A percentile compares a stretch with the other conserved stretches of the same genome.
Evolutionary conservation across 805 yeast species (phyloP).

Genomic region (Kluyveromyces nonfermentans): DNA sequence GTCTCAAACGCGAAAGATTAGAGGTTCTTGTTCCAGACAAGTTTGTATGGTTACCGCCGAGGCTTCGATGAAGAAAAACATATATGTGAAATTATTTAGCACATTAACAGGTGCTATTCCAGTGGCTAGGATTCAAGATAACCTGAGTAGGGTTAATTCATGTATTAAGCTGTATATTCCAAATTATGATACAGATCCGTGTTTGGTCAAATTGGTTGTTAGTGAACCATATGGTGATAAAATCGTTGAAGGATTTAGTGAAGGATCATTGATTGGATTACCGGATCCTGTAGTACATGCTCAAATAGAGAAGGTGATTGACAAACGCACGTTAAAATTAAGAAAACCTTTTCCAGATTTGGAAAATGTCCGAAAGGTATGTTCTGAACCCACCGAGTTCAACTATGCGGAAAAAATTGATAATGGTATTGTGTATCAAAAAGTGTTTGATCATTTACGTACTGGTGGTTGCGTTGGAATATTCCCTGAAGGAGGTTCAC

Average conservation of each 20-base stretch:
- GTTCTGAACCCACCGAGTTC: constrained; percentile 51
- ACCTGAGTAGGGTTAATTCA: constrained; percentile 48
- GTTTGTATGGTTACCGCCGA: constrained; percentile 80
- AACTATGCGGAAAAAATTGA: constrained; percentile 76
- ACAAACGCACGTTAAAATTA: constrained; percentile 62
- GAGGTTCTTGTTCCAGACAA: constrained; percentile 46
- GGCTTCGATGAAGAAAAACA: constrained; percentile 45
- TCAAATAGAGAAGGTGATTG: constrained; percentile 53
- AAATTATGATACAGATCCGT: constrained; percentile 38
- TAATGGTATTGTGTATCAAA: constrained; percentile 70
- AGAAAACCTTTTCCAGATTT: constrained; percentile 57
- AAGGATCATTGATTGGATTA: constrained; percentile 60
- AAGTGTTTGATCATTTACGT: constrained; percentile 74
- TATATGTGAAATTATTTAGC: constrained; percentile 67
- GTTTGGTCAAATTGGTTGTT: constrained; percentile 36
- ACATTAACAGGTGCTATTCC: constrained; percentile 72
- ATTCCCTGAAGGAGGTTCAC: constrained; percentile 97
- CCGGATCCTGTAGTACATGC: constrained; percentile 73
- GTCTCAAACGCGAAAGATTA: constrained; percentile 51
- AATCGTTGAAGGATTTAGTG: constrained; percentile 49
- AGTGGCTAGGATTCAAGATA: constrained; percentile 86
- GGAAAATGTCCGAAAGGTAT: constrained; percentile 34
- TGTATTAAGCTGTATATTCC: constrained; percentile 53
- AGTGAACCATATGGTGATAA: constrained; percentile 6
- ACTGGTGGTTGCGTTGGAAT: constrained; percentile 78